phyloP scores from a whole-genome alignment of 257 asterid genomes.

The Solanum acaule region DNA sequence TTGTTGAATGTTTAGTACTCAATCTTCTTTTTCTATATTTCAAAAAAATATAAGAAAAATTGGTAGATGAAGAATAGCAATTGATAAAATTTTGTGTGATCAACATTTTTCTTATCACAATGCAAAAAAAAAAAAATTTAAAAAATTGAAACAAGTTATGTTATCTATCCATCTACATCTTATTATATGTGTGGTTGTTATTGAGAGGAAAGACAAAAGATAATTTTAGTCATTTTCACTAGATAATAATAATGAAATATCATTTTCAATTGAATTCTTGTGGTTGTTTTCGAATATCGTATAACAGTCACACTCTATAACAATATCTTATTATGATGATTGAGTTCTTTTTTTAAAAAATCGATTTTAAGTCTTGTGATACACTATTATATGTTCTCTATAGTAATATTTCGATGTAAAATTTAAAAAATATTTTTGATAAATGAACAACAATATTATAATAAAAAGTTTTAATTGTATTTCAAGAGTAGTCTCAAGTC shows the following conservation, averaged over 20 bases:
- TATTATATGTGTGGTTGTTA: not conserved
- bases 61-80: not conserved
- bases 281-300: not conserved
- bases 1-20: not conserved
- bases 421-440: too few species aligned
- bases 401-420: too few species aligned
- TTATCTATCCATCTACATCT: not conserved
- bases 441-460: not conserved
- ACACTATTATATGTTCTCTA: too few species aligned
- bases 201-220: not conserved
- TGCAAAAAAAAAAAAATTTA: not conserved
- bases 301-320: not conserved
- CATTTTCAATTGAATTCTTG: not conserved
- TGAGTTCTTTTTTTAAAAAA: too few species aligned
- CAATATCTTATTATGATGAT: not conserved
- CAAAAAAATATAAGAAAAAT: constrained; percentile 2
- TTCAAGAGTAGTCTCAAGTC: too few species aligned
- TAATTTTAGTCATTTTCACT: not conserved
- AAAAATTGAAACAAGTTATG: not conserved
- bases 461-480: too few species aligned
- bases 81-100: not conserved
- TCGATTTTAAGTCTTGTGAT: not conserved
- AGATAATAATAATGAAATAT: not conserved
- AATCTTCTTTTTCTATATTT: constrained; percentile 3
- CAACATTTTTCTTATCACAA: constrained; percentile 21